Percentiles rank a stretch among this genome's conserved stretches.
phyloP scores from a whole-genome alignment of 805 yeast species.

The Monosporozyma yasuniensis region DNA sequence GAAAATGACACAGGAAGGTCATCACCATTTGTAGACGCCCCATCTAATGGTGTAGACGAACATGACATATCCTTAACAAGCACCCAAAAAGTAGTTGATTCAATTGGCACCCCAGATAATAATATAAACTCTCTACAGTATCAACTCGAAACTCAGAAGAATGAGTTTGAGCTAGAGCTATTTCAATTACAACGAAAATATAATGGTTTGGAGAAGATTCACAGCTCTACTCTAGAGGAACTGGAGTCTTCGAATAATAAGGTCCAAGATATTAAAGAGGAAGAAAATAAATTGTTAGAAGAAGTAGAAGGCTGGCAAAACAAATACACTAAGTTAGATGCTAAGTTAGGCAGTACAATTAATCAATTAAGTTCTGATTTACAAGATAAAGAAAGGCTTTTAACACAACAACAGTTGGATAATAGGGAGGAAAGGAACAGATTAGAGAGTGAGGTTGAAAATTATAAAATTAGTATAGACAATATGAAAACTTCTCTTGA shows the following conservation, averaged over 20 bases:
- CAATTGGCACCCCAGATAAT: neutral
- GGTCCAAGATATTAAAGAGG: neutral
- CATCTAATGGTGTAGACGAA: conserved; percentile 8
- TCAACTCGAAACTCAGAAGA: conserved; percentile 31
- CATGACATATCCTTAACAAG: neutral
- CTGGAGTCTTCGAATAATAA: conserved; percentile 13
- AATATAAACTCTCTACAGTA: conserved; percentile 23
- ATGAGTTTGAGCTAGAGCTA: conserved; percentile 31
- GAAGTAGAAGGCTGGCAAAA: neutral
- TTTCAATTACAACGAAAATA: conserved; percentile 19
- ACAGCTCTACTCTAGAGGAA: conserved; percentile 26
- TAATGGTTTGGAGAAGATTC: conserved; percentile 23
- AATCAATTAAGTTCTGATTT: conserved; percentile 7
- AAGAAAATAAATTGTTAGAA: neutral
- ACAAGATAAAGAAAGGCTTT: conserved; percentile 17
- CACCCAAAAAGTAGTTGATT: neutral
- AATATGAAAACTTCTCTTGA: conserved; percentile 14
- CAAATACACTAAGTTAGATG: neutral
- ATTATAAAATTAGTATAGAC: conserved; percentile 12
- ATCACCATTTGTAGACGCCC: conserved; percentile 33
- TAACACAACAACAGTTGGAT: conserved; percentile 33
- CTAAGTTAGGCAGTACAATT: conserved; percentile 16
- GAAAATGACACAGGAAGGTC: conserved; percentile 23
- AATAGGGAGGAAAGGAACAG: conserved; percentile 18
- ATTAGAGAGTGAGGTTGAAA: conserved; percentile 12